A percentile compares a stretch with the other conserved stretches of the same genome.
phyloP scores from a whole-genome alignment of 2,329 filamentous ascomycete genomes.

The Coniochaeta prunicola region DNA sequence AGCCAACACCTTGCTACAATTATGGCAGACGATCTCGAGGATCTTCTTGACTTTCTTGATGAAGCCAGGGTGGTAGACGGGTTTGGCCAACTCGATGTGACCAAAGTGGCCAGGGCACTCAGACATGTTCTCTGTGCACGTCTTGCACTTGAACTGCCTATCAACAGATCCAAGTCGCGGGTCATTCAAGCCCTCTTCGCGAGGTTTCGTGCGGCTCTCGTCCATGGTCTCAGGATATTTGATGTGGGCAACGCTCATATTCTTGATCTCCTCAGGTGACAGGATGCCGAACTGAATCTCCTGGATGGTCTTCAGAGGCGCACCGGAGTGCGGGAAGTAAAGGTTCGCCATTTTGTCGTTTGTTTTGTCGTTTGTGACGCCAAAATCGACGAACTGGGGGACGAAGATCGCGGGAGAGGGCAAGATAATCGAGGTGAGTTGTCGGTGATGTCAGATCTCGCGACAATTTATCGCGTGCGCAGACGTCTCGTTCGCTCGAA shows the following conservation, averaged over 20 bases:
- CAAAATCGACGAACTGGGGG: conserved; percentile 5
- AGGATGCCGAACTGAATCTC: conserved; percentile 99
- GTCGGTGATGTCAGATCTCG: background rate
- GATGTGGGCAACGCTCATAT: conserved; percentile 94
- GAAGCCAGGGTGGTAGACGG: conserved; percentile 92
- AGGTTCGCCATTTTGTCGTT: conserved; percentile 78
- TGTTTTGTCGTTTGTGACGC: too few relatives aligned
- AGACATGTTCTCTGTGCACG: conserved; percentile 90
- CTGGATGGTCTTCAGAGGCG: conserved; percentile 93
- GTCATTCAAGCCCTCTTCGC: conserved; percentile 89
- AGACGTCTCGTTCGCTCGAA: background rate
- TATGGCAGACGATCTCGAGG: conserved; percentile 97
- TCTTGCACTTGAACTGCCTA: conserved; percentile 89
- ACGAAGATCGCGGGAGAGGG: background rate
- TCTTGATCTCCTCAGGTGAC: conserved; percentile 98
- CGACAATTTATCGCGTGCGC: background rate
- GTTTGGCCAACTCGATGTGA: conserved; percentile 94
- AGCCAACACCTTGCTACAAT: conserved; percentile 94
- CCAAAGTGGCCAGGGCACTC: conserved; percentile 98
- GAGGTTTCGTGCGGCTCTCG: conserved; percentile 83
- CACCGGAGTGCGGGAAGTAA: conserved; percentile 84
- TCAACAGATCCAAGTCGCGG: conserved; percentile 95
- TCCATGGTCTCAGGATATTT: conserved; percentile 99
- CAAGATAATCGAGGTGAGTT: background rate
- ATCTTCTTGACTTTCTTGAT: conserved; percentile 99